These are phyloP conservation scores for Sphaerulina musiva DNA, from an alignment of 2,329 filamentous ascomycete genomes.

Conservation along the genomic window DNA sequence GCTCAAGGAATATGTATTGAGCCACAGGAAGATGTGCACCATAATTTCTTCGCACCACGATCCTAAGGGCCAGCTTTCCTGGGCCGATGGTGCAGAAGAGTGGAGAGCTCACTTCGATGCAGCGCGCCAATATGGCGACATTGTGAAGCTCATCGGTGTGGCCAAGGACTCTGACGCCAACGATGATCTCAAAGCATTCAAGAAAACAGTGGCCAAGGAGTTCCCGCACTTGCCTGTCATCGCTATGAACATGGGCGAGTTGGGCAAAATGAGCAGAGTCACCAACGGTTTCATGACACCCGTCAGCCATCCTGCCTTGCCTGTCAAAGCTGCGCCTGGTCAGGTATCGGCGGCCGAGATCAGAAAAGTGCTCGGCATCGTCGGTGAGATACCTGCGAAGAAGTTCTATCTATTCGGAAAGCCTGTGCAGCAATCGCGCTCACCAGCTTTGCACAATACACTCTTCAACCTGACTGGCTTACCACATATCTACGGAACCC, in stretches of 20 bases:
- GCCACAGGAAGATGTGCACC: constrained; percentile 61
- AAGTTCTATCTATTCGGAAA: constrained; percentile 84
- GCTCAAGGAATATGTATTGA: constrained; percentile 53
- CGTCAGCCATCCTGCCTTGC: constrained; percentile 81
- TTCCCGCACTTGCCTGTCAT: constrained; percentile 75
- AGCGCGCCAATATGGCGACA: constrained; percentile 80
- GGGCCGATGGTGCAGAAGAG: constrained; percentile 62
- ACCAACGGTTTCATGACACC: constrained; percentile 91
- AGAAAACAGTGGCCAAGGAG: constrained; percentile 62
- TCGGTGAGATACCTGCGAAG: constrained; percentile 69
- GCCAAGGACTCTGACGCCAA: constrained; percentile 77
- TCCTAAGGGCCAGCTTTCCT: constrained; percentile 68
- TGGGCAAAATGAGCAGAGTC: constrained; percentile 82
- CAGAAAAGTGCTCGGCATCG: constrained; percentile 65
- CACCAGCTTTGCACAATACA: constrained; percentile 81
- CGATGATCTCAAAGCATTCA: constrained; percentile 76
- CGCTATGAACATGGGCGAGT: constrained; percentile 87
- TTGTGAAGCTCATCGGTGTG: constrained; percentile 88
- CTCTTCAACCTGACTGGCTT: constrained; percentile 71
- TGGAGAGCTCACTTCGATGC: constrained; percentile 89
- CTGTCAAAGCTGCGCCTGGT: constrained; percentile 87
- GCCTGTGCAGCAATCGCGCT: constrained; percentile 74
- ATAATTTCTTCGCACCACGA: constrained; percentile 97
- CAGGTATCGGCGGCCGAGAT: constrained; percentile 90
- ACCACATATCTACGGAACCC: constrained; percentile 70